These are phyloP conservation scores for Ailanthus altissimus DNA, from an alignment of 345 rosid genomes.

Conservation along the genomic window DNA sequence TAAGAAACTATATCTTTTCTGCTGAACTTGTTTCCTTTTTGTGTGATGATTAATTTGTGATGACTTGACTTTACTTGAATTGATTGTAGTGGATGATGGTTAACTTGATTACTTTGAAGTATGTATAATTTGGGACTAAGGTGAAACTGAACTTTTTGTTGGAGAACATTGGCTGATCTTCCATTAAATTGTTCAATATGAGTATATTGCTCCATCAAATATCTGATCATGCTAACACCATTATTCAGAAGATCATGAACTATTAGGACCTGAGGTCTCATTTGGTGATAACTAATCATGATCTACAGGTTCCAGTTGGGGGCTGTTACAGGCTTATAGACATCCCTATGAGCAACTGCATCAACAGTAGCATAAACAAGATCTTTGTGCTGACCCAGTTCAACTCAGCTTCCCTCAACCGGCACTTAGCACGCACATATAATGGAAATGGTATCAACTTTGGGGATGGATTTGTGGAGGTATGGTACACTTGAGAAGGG, in stretches of 20 bases:
- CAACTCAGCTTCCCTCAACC: slow-evolving; percentile 93
- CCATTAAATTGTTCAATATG: neutral
- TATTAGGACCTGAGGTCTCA: slow-evolving; percentile 7
- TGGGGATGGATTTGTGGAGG: slow-evolving; percentile 99
- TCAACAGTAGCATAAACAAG: slow-evolving; percentile 94
- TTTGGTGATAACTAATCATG: slow-evolving; percentile 10
- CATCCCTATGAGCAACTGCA: slow-evolving; percentile 96
- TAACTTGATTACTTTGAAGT: neutral
- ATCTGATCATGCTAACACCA: neutral
- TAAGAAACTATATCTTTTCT: slow-evolving; percentile 36
- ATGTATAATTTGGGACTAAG: neutral
- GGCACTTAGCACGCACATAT: slow-evolving; percentile 87
- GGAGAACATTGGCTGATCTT: neutral
- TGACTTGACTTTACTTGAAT: neutral
- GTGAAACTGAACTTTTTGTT: neutral
- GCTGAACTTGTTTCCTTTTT: neutral
- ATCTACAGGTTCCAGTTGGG: slow-evolving; percentile 82
- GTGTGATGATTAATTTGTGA: neutral
- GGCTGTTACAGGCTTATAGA: slow-evolving; percentile 95
- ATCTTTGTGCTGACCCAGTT: slow-evolving; percentile 90
- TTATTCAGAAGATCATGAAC: neutral
- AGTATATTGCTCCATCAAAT: neutral
- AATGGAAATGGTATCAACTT: slow-evolving; percentile 88
- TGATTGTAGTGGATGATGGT: neutral
- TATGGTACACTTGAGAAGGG: slow-evolving; percentile 26